These are phyloP conservation scores for Pseudognaphalium luteoalbum DNA, from an alignment of 129 eudicot genomes.

Conservation along the genomic window DNA sequence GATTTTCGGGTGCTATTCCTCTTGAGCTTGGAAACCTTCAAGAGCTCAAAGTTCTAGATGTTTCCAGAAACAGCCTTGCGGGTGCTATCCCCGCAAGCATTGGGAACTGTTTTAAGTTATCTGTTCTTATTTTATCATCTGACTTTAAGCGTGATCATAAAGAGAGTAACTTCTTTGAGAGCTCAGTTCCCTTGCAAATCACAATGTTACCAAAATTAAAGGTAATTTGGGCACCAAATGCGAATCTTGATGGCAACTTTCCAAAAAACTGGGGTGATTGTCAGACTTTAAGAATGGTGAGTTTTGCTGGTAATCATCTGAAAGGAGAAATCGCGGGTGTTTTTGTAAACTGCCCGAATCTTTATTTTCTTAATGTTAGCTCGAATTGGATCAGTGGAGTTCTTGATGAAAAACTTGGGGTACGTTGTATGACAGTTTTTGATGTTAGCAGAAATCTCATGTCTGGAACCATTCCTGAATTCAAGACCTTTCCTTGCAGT, in stretches of 20 bases:
- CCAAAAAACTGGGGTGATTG: slow-evolving; percentile 44
- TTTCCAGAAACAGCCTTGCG: slow-evolving; percentile 46
- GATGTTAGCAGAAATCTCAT: slow-evolving; percentile 42
- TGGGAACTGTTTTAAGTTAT: slow-evolving; percentile 42
- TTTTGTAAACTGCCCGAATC: slow-evolving; percentile 36
- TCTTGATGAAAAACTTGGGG: slow-evolving; percentile 36
- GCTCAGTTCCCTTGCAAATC: slow-evolving; percentile 40
- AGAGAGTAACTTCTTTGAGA: slow-evolving; percentile 39
- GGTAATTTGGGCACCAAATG: slow-evolving; percentile 50
- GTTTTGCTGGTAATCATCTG: slow-evolving; percentile 41
- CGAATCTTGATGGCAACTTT: slow-evolving; percentile 33
- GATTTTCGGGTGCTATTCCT: slow-evolving; percentile 55
- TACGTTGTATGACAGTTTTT: slow-evolving; percentile 44
- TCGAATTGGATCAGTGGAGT: slow-evolving; percentile 40
- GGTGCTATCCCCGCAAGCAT: slow-evolving; percentile 48
- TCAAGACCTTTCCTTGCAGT: slow-evolving; percentile 19
- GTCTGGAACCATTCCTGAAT: slow-evolving; percentile 43
- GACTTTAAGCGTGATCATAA: slow-evolving; percentile 25
- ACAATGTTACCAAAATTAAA: slow-evolving; percentile 42
- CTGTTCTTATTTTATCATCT: slow-evolving; percentile 46
- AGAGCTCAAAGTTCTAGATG: slow-evolving; percentile 61
- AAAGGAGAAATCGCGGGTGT: slow-evolving; percentile 35
- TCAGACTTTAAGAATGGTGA: slow-evolving; percentile 39
- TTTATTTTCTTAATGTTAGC: slow-evolving; percentile 39
- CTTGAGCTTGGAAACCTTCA: slow-evolving; percentile 47